A percentile compares a stretch with the other conserved stretches of the same genome.
These are phyloP conservation scores for Moringa oleifera DNA, from an alignment of 345 rosid species.

Conservation along the genomic window DNA sequence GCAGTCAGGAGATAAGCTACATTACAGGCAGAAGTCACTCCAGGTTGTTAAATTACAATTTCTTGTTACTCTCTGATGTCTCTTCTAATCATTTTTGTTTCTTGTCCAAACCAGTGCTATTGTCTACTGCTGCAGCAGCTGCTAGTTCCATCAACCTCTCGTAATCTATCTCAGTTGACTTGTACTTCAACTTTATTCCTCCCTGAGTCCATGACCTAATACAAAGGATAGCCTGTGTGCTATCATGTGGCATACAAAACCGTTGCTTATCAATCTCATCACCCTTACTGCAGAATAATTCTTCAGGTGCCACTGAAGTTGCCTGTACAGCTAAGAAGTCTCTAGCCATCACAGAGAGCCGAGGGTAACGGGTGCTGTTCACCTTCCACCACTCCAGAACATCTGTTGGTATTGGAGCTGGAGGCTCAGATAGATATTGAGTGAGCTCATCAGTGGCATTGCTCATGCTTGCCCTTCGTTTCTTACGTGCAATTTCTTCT, in stretches of 20 bases:
- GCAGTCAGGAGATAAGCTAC: constrained; percentile 3
- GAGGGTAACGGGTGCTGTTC: constrained; percentile 77
- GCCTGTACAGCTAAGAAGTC: constrained; percentile 85
- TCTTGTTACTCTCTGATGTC: constrained; percentile 1
- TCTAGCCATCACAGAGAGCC: constrained; percentile 80
- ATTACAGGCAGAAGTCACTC: not conserved
- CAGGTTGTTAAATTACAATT: not conserved
- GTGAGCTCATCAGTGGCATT: constrained; percentile 77
- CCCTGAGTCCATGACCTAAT: constrained; percentile 79
- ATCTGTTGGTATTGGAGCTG: constrained; percentile 79
- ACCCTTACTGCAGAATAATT: constrained; percentile 64
- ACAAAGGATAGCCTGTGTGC: constrained; percentile 65
- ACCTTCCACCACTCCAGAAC: constrained; percentile 95
- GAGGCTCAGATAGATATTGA: constrained; percentile 83
- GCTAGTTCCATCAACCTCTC: constrained; percentile 85
- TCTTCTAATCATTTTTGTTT: constrained; percentile 33
- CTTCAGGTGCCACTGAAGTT: constrained; percentile 75
- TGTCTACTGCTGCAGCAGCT: constrained; percentile 36
- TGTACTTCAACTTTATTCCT: constrained; percentile 69
- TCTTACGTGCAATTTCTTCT: constrained; percentile 88
- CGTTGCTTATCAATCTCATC: constrained; percentile 70
- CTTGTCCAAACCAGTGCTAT: constrained; percentile 41
- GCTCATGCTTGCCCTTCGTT: constrained; percentile 72
- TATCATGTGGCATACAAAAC: constrained; percentile 66
- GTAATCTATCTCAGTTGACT: constrained; percentile 68